Evolutionary conservation across 2,329 filamentous ascomycete genomes (phyloP).

Genomic region (Aspergillus felis): DNA sequence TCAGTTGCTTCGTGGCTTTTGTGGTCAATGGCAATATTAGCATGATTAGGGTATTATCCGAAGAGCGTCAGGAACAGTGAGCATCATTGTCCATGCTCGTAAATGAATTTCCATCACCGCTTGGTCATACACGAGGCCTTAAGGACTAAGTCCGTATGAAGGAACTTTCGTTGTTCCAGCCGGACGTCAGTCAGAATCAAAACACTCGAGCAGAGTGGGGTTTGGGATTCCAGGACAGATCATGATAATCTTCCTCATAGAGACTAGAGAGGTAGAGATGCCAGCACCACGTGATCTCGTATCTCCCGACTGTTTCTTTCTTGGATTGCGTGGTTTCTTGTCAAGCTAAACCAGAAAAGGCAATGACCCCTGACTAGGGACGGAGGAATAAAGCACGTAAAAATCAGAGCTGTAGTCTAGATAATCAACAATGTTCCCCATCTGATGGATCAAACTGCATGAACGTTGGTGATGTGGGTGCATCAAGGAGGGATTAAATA

Average conservation of each 20-base stretch:
- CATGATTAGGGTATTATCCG: background rate
- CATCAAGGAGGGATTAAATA: background rate
- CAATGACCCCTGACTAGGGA: background rate
- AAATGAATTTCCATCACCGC: conserved; percentile 8
- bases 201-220: background rate
- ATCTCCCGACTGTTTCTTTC: background rate
- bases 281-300: background rate
- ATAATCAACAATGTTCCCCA: background rate
- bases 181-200: background rate
- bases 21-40: no score
- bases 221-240: background rate
- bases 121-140: background rate
- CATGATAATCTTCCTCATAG: no score
- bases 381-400: no score
- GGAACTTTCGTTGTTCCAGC: no score
- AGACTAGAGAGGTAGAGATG: background rate
- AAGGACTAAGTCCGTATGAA: no score
- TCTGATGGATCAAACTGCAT: background rate
- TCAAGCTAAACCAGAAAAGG: background rate
- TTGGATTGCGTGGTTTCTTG: background rate
- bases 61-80: conserved; percentile 2
- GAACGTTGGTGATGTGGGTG: background rate
- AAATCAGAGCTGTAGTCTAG: background rate
- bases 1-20: no score
- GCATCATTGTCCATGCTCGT: conserved; percentile 1